phyloP scores from a whole-genome alignment of 192 early-diverging fungal species.

The Dimargaris xerosporica region DNA sequence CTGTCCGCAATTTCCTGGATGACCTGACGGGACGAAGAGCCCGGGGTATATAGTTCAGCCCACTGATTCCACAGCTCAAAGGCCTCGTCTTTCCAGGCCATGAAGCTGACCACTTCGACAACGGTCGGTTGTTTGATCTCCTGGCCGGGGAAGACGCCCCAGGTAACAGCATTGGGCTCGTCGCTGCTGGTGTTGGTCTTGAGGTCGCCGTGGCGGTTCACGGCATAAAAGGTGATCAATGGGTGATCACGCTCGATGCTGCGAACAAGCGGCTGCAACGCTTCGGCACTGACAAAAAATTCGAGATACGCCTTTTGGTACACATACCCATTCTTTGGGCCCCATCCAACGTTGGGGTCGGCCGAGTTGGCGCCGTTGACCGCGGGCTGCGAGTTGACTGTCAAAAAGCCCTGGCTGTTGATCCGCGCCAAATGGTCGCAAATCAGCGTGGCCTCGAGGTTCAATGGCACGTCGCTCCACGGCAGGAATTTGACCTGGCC shows the following conservation, averaged over 20 bases:
- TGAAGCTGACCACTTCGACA: conserved; percentile 72
- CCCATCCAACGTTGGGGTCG: conserved; percentile 80
- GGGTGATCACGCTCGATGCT: conserved; percentile 35
- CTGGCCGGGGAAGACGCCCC: conserved; percentile 96
- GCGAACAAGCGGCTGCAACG: conserved; percentile 42
- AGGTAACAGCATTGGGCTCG: conserved; percentile 89
- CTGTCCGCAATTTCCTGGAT: conserved; percentile 46
- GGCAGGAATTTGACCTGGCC: conserved; percentile 70
- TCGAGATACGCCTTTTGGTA: conserved; percentile 96
- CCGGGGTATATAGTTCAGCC: conserved; percentile 48
- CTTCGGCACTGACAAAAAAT: conserved; percentile 74
- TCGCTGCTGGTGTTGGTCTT: conserved; percentile 75
- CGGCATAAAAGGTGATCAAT: conserved; percentile 72
- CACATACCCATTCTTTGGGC: conserved; percentile 87
- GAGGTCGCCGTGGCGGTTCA: conserved; percentile 81
- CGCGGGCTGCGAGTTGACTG: conserved; percentile 91
- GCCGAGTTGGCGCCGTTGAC: conserved; percentile 74
- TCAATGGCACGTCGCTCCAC: conserved; percentile 76
- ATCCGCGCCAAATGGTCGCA: conserved; percentile 46
- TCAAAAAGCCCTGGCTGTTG: conserved; percentile 75
- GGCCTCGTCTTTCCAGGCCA: conserved; percentile 97
- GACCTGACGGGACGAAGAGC: conserved; percentile 37
- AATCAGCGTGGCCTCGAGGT: conserved; percentile 62
- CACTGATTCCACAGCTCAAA: conserved; percentile 87
- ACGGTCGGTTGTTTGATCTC: conserved; percentile 95